phyloP scores from a whole-genome alignment of 371 early-diverging fungal species.

The Rhizomucor pusillus region DNA sequence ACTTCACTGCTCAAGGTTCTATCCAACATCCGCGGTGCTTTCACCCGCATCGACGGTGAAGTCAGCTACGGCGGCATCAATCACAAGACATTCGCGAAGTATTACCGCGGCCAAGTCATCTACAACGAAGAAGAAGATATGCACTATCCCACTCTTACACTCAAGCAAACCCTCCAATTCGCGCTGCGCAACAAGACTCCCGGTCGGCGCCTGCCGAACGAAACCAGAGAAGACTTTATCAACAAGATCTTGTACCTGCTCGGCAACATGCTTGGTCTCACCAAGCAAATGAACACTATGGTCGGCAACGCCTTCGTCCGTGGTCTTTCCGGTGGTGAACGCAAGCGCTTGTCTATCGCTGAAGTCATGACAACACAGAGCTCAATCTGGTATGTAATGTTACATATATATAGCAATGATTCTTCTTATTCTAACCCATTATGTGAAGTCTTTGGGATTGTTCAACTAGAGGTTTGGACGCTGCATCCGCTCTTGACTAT shows the following conservation, averaged over 20 bases:
- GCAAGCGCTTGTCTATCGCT: slow-evolving; percentile 84
- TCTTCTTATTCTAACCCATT: too few species aligned
- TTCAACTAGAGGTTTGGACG: slow-evolving; percentile 88
- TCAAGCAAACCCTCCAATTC: slow-evolving; percentile 48
- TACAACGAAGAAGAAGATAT: slow-evolving; percentile 54
- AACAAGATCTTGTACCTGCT: slow-evolving; percentile 37
- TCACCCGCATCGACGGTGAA: slow-evolving; percentile 34
- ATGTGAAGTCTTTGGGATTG: slow-evolving; percentile 87
- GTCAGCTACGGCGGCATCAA: slow-evolving; percentile 42
- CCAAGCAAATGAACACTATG: slow-evolving; percentile 69
- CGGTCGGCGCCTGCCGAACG: slow-evolving; percentile 23
- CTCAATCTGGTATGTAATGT: too few species aligned
- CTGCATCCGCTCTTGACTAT: slow-evolving; percentile 83
- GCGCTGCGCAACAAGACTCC: slow-evolving; percentile 50
- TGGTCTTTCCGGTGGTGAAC: slow-evolving; percentile 83
- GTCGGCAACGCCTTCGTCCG: slow-evolving; percentile 82
- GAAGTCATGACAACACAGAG: slow-evolving; percentile 79
- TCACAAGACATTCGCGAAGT: slow-evolving; percentile 30
- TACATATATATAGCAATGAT: too few species aligned
- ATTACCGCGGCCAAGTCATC: slow-evolving; percentile 44
- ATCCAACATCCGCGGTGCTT: slow-evolving; percentile 40
- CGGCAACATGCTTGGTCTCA: slow-evolving; percentile 63
- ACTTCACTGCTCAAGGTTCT: slow-evolving; percentile 47
- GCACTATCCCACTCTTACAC: slow-evolving; percentile 33
- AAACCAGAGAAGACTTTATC: slow-evolving; percentile 19